Evolutionary conservation across 441 rosid genomes (phyloP).

Genomic region (Croton laevigatus): DNA sequence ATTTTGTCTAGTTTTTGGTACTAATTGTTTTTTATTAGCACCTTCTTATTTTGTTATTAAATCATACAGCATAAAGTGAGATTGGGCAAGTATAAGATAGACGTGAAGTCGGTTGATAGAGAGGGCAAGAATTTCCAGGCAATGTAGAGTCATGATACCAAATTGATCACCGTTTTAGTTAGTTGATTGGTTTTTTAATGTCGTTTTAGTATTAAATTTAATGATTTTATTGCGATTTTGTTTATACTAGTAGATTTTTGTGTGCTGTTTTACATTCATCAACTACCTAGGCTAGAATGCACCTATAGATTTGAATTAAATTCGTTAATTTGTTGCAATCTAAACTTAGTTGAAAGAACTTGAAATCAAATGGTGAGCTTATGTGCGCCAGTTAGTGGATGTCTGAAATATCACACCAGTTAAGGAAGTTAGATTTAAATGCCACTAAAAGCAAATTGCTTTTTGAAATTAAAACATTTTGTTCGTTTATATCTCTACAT

Average conservation of each 20-base stretch:
- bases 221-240: not conserved
- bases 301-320: not conserved
- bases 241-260: not conserved
- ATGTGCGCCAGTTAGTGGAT: not conserved
- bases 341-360: not conserved
- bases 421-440: not conserved
- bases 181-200: slow-evolving; percentile 28
- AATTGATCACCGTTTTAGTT: slow-evolving; percentile 81
- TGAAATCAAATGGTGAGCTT: not conserved
- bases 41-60: slow-evolving; percentile 1
- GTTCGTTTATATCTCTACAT: not conserved
- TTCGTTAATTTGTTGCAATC: not conserved
- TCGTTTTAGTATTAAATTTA: slow-evolving; percentile 6
- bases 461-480: not conserved
- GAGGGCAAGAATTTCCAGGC: slow-evolving; percentile 90
- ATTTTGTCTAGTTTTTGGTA: not conserved
- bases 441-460: not conserved
- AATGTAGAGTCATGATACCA: slow-evolving; percentile 89
- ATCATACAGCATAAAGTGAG: slow-evolving; percentile 76
- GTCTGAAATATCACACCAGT: slow-evolving; percentile 7
- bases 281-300: not conserved
- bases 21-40: slow-evolving; percentile 18
- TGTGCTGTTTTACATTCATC: not conserved
- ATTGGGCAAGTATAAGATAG: slow-evolving; percentile 82
- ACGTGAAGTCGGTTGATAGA: slow-evolving; percentile 61